Conservation (phyloP, 495 filamentous ascomycete genomes). For the Penicillium cosmopolitanum region DNA sequence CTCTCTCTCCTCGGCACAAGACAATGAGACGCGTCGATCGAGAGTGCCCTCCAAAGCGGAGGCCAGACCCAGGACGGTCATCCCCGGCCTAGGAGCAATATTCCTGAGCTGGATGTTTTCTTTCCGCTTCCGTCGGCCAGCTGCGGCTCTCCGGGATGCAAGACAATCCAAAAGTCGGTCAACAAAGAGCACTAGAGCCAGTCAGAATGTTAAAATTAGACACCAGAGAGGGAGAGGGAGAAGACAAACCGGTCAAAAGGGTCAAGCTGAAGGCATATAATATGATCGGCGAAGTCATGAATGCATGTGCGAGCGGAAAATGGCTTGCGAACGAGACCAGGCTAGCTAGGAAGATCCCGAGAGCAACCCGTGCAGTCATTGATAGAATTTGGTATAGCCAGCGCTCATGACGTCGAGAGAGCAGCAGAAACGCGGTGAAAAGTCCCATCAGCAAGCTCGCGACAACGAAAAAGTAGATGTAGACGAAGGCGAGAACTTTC, state of each 20-base stretch:
- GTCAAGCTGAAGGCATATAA: constrained; percentile 45
- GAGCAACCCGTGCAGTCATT: constrained; percentile 30
- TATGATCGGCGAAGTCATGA: constrained; percentile 48
- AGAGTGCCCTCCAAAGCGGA: not conserved
- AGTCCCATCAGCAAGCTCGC: constrained; percentile 41
- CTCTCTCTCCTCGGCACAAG: not conserved
- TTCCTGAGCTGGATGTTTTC: constrained; percentile 18
- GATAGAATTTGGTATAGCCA: constrained; percentile 28
- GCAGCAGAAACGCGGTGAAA: constrained; percentile 36
- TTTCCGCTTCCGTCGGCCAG: constrained; percentile 38
- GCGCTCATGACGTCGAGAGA: constrained; percentile 34
- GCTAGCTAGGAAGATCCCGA: constrained; percentile 34
- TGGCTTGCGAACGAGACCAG: constrained; percentile 36
- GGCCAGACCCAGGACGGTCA: constrained; percentile 1
- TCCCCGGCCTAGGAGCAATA: constrained; percentile 13
- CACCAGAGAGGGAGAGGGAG: not conserved
- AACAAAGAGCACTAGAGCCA: constrained; percentile 37
- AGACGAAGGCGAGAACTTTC: constrained; percentile 45
- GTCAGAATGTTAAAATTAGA: constrained; percentile 18
- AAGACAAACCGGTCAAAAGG: constrained; percentile 39
- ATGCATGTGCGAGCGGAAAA: constrained; percentile 41
- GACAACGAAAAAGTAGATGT: constrained; percentile 46
- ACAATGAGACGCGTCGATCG: constrained; percentile 7
- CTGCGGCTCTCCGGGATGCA: constrained; percentile 29
- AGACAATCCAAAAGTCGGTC: constrained; percentile 49